These are phyloP conservation scores for Rhizophagus prolifer DNA, from an alignment of 192 early-diverging fungal species.

Conservation along the genomic window DNA sequence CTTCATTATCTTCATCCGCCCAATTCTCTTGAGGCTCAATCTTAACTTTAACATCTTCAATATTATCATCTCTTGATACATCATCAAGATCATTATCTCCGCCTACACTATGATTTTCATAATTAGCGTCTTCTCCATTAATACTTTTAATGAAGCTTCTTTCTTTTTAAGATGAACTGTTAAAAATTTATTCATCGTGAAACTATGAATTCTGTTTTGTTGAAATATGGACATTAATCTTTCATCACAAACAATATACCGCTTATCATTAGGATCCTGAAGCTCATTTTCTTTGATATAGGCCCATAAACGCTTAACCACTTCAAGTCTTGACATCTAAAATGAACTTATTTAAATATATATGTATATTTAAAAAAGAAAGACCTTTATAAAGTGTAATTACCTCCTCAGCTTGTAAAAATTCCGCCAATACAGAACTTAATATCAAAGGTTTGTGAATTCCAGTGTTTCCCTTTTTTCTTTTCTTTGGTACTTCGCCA, in stretches of 20 bases:
- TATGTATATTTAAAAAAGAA: background rate
- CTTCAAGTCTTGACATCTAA: constrained; percentile 59
- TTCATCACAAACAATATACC: constrained; percentile 53
- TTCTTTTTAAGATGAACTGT: constrained; percentile 55
- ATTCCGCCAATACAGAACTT: constrained; percentile 19
- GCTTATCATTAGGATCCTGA: constrained; percentile 55
- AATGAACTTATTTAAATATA: background rate
- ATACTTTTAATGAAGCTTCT: constrained; percentile 15
- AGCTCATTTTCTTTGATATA: constrained; percentile 60
- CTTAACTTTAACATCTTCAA: background rate
- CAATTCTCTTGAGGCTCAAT: background rate
- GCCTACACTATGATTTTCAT: background rate
- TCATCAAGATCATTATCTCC: background rate
- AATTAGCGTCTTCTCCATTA: background rate
- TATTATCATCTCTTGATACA: too few species aligned
- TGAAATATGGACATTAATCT: constrained; percentile 51
- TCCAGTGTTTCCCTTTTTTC: constrained; percentile 19
- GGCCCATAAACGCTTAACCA: constrained; percentile 59
- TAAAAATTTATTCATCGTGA: constrained; percentile 61
- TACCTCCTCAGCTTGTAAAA: constrained; percentile 16
- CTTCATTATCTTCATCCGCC: background rate
- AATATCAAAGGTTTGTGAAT: constrained; percentile 24
- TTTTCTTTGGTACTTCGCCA: constrained; percentile 16
- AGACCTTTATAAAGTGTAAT: background rate
- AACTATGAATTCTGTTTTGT: constrained; percentile 52